Percentiles rank a stretch among this genome's conserved stretches.
Evolutionary conservation across 768 basidiomycete species (phyloP).

Genomic region (Boletus sensibilis): DNA sequence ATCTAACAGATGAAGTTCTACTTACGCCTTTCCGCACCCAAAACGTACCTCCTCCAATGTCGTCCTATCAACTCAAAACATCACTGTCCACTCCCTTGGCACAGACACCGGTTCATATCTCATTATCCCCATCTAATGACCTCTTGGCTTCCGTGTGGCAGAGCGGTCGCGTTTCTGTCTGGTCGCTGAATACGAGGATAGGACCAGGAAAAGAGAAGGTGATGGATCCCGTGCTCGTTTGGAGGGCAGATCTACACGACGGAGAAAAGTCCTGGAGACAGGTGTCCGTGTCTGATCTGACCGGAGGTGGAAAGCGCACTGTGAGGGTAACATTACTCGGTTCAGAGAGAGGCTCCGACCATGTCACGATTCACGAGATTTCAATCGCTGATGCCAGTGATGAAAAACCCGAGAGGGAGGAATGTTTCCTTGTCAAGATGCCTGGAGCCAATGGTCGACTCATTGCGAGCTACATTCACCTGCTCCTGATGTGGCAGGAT

Average conservation of each 20-base stretch:
- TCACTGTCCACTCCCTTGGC: conserved; percentile 12
- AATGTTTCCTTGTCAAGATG: conserved; percentile 22
- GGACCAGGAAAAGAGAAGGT: conserved; percentile 55
- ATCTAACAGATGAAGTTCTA: conserved; percentile 58
- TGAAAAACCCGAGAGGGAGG: conserved; percentile 1
- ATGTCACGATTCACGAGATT: conserved; percentile 31
- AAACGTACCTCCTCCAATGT: conserved; percentile 99
- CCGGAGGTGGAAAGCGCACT: background rate
- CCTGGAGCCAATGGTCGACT: conserved; percentile 49
- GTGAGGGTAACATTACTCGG: conserved; percentile 41
- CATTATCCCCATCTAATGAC: conserved; percentile 59
- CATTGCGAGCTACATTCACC: conserved; percentile 23
- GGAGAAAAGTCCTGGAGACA: conserved; percentile 30
- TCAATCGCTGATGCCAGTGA: background rate
- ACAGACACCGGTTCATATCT: conserved; percentile 58
- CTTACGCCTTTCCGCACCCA: conserved; percentile 92
- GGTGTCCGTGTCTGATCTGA: conserved; percentile 19
- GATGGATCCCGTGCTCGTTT: conserved; percentile 51
- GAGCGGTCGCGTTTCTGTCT: conserved; percentile 64
- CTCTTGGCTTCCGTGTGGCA: conserved; percentile 68
- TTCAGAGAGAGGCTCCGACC: conserved; percentile 33
- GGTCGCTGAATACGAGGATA: conserved; percentile 64
- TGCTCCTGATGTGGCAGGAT: conserved; percentile 42
- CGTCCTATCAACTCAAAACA: conserved; percentile 50
- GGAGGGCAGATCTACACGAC: conserved; percentile 28